Evolutionary conservation across 441 rosid species (phyloP).

Genomic region (Eutrema salsugineum): DNA sequence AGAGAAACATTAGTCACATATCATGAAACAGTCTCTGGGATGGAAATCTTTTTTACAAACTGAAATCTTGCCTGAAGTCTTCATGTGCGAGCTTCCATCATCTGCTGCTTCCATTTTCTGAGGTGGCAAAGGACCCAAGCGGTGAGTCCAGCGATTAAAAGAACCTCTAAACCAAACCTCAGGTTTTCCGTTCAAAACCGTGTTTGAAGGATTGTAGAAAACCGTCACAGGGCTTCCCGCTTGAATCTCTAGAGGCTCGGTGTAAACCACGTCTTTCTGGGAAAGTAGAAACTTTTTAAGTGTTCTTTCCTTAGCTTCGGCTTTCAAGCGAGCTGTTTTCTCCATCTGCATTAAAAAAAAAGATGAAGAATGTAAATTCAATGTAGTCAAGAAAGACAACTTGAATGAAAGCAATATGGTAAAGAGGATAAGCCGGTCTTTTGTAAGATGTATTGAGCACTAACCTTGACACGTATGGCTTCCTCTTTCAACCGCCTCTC

Average conservation of each 20-base stretch:
- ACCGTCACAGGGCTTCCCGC: slow-evolving; percentile 73
- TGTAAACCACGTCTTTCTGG: slow-evolving; percentile 78
- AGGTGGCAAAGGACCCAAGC: slow-evolving; percentile 71
- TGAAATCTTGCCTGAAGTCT: slow-evolving; percentile 52
- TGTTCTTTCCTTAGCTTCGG: slow-evolving; percentile 71
- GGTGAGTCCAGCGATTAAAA: slow-evolving; percentile 94
- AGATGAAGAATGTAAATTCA: slow-evolving; percentile 8
- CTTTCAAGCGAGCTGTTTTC: slow-evolving; percentile 66
- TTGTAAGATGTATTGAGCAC: slow-evolving; percentile 11
- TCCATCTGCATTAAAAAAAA: slow-evolving; percentile 51
- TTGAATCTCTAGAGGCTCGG: slow-evolving; percentile 79
- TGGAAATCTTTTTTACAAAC: neutral
- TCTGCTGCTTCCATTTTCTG: slow-evolving; percentile 72
- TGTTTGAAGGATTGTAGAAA: slow-evolving; percentile 80
- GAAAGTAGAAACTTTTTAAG: slow-evolving; percentile 78
- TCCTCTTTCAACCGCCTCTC: slow-evolving; percentile 74
- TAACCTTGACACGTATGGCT: slow-evolving; percentile 75
- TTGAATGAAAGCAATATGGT: neutral
- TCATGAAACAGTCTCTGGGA: neutral
- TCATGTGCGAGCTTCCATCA: slow-evolving; percentile 56
- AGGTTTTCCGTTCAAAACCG: slow-evolving; percentile 77
- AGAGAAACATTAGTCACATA: slow-evolving; percentile 14
- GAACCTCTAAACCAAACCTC: slow-evolving; percentile 95
- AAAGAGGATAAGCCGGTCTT: slow-evolving; percentile 10
- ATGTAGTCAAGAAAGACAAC: neutral